These are phyloP conservation scores for Tinospora cordifolia DNA, from an alignment of 164 flowering plant genomes.

Conservation along the genomic window DNA sequence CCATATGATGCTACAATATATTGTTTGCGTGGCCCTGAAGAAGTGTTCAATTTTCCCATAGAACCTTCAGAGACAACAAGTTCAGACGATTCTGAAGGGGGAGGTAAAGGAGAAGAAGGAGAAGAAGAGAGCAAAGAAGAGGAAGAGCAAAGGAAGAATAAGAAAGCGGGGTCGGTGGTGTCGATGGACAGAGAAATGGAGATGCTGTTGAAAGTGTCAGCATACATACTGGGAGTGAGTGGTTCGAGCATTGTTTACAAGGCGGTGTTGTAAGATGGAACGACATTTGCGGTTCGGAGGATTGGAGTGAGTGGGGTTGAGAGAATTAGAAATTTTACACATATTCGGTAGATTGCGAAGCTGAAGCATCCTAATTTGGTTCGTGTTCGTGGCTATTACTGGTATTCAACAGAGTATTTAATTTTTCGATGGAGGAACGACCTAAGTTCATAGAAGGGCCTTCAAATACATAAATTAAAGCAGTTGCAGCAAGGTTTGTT, in stretches of 20 bases:
- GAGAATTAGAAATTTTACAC: conserved; percentile 69
- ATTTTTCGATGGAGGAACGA: neutral
- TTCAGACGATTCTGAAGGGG: too few relatives aligned
- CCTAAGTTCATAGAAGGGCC: conserved; percentile 16
- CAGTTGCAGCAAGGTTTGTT: conserved; percentile 9
- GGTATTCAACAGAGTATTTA: conserved; percentile 83
- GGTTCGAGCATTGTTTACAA: conserved; percentile 89
- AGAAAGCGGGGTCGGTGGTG: too few relatives aligned
- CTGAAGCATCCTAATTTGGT: conserved; percentile 81
- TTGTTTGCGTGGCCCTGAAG: conserved; percentile 26
- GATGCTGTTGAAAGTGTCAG: conserved; percentile 23
- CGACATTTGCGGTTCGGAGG: conserved; percentile 65
- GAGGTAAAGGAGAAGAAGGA: too few relatives aligned
- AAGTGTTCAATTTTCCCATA: conserved; percentile 29
- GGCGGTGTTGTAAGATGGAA: conserved; percentile 70
- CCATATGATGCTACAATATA: conserved; percentile 15
- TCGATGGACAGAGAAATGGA: too few relatives aligned
- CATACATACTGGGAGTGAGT: conserved; percentile 79
- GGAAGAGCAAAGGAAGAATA: too few relatives aligned
- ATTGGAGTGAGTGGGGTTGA: conserved; percentile 60
- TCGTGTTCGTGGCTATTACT: conserved; percentile 72
- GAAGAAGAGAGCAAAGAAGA: too few relatives aligned
- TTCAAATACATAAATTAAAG: conserved; percentile 8
- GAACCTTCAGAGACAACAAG: too few relatives aligned
- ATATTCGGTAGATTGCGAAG: conserved; percentile 60